Percentiles rank a stretch among this genome's conserved stretches.
Conservation (phyloP, 805 yeast species). For the Blastobotrys americana region DNA sequence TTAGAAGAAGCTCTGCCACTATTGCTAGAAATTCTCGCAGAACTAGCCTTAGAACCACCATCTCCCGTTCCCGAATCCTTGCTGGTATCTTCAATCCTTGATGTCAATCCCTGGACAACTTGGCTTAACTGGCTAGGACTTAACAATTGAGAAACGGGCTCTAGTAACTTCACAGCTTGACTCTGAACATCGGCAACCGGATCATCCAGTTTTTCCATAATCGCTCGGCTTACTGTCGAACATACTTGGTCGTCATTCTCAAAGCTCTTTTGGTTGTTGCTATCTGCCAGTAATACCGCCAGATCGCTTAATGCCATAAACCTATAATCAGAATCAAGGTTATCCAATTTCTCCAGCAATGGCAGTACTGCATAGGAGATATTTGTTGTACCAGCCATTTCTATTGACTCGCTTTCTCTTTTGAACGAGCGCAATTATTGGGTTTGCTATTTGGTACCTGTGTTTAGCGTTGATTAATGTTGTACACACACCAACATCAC, state of each 20-base stretch:
- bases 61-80: neutral
- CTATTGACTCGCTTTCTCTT: no score
- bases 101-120: neutral
- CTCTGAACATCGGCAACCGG: slow-evolving; percentile 65
- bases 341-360: slow-evolving; percentile 15
- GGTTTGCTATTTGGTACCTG: no score
- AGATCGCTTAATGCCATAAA: slow-evolving; percentile 81
- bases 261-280: slow-evolving; percentile 21
- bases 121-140: neutral
- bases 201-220: slow-evolving; percentile 47
- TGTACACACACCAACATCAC: no score
- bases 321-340: slow-evolving; percentile 64
- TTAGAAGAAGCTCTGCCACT: slow-evolving; percentile 1
- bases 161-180: slow-evolving; percentile 58
- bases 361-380: neutral
- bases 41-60: neutral
- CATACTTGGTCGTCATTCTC: slow-evolving; percentile 24
- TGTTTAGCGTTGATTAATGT: no score
- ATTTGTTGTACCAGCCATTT: no score
- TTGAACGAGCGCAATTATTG: no score
- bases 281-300: slow-evolving; percentile 33
- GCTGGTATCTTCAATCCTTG: neutral
- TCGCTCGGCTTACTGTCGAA: slow-evolving; percentile 33
- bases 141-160: slow-evolving; percentile 26
- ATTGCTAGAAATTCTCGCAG: no score